phyloP scores from a whole-genome alignment of 108 stramenopile species.

The Chaetoceros muelleri region DNA sequence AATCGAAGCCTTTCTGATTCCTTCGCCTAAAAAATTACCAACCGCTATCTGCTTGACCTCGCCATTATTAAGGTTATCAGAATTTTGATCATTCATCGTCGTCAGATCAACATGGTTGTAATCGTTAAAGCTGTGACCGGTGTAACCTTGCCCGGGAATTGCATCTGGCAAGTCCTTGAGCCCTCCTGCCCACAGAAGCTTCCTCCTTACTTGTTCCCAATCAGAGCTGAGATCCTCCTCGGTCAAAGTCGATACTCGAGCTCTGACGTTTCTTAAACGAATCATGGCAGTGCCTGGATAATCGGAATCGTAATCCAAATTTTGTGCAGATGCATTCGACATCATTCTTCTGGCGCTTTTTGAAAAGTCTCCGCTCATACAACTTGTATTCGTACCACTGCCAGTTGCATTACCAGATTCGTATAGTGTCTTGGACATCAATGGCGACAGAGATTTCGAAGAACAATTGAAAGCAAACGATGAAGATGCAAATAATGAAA shows the following conservation, averaged over 20 bases:
- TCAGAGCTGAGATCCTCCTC: constrained; percentile 36
- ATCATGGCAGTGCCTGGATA: constrained; percentile 81
- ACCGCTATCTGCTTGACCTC: constrained; percentile 61
- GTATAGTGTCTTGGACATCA: neutral
- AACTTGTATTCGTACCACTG: neutral
- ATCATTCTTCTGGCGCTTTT: no score
- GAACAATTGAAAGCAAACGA: neutral
- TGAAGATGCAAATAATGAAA: neutral
- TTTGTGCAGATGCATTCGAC: neutral
- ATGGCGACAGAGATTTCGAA: neutral
- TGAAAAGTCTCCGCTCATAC: no score
- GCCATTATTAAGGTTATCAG: constrained; percentile 76
- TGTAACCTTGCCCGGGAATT: constrained; percentile 79
- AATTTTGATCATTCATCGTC: constrained; percentile 59
- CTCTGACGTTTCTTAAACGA: constrained; percentile 45
- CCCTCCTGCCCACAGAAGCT: constrained; percentile 84
- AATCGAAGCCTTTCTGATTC: constrained; percentile 69
- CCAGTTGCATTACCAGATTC: neutral
- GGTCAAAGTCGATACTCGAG: constrained; percentile 39
- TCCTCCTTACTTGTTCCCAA: constrained; percentile 76
- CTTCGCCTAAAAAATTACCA: constrained; percentile 69
- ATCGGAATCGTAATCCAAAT: constrained; percentile 28
- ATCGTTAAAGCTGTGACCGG: constrained; percentile 87
- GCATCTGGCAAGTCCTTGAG: constrained; percentile 58
- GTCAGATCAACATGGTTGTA: constrained; percentile 88